Percentiles rank a stretch among this genome's conserved stretches.
phyloP scores from a whole-genome alignment of 768 basidiomycete species.

The Pleurotus cornucopiae region DNA sequence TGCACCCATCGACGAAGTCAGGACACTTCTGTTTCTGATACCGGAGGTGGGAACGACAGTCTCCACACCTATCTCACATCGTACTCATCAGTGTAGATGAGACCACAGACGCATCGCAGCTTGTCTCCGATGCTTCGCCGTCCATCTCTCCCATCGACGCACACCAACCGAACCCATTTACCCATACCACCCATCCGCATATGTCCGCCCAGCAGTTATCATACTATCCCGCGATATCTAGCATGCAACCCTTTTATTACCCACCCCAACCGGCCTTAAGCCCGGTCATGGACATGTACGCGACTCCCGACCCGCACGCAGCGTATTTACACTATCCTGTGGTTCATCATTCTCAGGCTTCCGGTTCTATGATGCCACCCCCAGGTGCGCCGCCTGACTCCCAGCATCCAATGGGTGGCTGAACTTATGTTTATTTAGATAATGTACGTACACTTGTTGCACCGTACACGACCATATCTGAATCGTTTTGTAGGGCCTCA shows the following conservation, averaged over 20 bases:
- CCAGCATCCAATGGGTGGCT: slow-evolving; percentile 8
- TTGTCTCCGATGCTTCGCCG: slow-evolving; percentile 8
- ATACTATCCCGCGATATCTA: slow-evolving; percentile 5
- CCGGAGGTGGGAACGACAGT: slow-evolving; percentile 14
- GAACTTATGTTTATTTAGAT: slow-evolving; percentile 2
- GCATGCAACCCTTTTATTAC: slow-evolving; percentile 7
- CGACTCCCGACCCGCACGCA: background rate
- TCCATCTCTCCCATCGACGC: slow-evolving; percentile 6
- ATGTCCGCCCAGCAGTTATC: background rate
- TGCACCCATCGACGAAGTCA: slow-evolving; percentile 37
- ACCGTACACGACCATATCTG: slow-evolving; percentile 1
- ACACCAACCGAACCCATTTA: slow-evolving; percentile 5
- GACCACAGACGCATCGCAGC: slow-evolving; percentile 2
- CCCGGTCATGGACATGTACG: slow-evolving; percentile 1
- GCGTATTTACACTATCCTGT: slow-evolving; percentile 4
- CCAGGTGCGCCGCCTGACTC: slow-evolving; percentile 8
- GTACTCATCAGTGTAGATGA: slow-evolving; percentile 1
- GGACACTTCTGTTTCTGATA: slow-evolving; percentile 17
- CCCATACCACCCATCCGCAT: background rate
- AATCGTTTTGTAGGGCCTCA: slow-evolving; percentile 2
- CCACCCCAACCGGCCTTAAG: background rate
- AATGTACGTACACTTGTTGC: slow-evolving; percentile 7
- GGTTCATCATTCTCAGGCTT: slow-evolving; percentile 7
- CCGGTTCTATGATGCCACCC: slow-evolving; percentile 8
- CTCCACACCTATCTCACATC: background rate